These are phyloP conservation scores for Monilinia laxa DNA, from an alignment of 2,329 filamentous ascomycete genomes.

Conservation along the genomic window DNA sequence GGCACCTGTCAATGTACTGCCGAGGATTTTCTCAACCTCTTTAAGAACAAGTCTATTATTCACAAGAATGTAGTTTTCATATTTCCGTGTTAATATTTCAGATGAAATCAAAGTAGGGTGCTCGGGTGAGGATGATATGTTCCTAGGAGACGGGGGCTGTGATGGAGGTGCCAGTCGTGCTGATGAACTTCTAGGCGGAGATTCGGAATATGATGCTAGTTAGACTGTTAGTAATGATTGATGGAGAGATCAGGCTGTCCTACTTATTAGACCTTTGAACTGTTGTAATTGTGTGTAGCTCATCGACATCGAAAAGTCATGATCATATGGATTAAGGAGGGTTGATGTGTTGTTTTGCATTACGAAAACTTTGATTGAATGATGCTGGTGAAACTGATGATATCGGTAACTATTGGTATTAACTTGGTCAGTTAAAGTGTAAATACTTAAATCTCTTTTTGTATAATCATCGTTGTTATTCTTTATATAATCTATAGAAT, in stretches of 20 bases:
- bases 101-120: neutral
- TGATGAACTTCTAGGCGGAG: neutral
- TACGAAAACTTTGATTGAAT: neutral
- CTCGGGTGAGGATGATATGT: neutral
- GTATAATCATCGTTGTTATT: too few relatives aligned
- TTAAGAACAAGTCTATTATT: neutral
- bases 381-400: neutral
- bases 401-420: too few relatives aligned
- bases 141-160: neutral
- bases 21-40: neutral
- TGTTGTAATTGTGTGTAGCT: neutral
- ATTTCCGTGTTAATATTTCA: neutral
- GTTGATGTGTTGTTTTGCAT: neutral
- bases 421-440: too few relatives aligned
- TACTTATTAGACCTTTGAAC: neutral
- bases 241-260: neutral
- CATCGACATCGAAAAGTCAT: neutral
- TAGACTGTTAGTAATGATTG: neutral
- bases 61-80: neutral
- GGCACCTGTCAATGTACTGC: neutral
- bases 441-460: too few relatives aligned
- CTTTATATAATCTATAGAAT: too few relatives aligned
- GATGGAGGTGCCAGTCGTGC: neutral
- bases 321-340: neutral
- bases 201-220: neutral